A percentile compares a stretch with the other conserved stretches of the same genome.
Conservation (phyloP, 225 moss, liverwort and hornwort genomes). For the Bryoerythrophyllum caledonicum region DNA sequence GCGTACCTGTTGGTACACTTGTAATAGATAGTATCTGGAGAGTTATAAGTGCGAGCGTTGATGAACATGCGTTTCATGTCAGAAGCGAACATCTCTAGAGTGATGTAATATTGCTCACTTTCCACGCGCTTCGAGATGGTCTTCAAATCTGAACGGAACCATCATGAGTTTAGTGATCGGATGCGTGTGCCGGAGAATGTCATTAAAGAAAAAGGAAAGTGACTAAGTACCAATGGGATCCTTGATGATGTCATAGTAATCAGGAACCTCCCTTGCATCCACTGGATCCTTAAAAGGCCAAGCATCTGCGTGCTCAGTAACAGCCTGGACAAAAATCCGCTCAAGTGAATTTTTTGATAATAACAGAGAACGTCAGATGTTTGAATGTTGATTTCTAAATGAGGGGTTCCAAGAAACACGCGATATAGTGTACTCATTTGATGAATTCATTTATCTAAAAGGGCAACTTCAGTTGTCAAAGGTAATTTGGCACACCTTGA, state of each 20-base stretch:
- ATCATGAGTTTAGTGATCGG: slow-evolving; percentile 4
- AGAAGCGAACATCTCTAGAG: slow-evolving; percentile 95
- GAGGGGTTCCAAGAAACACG: background rate
- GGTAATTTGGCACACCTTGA: slow-evolving; percentile 61
- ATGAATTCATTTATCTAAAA: background rate
- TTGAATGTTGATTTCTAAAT: slow-evolving; percentile 13
- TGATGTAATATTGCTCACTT: slow-evolving; percentile 87
- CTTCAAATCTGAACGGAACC: slow-evolving; percentile 70
- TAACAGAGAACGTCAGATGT: background rate
- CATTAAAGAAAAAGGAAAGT: background rate
- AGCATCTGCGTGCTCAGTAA: slow-evolving; percentile 85
- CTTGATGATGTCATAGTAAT: slow-evolving; percentile 97
- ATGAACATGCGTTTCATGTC: slow-evolving; percentile 96
- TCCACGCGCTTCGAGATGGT: slow-evolving; percentile 89
- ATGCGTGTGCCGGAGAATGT: background rate
- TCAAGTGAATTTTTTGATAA: background rate
- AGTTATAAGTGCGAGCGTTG: slow-evolving; percentile 95
- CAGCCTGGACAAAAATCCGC: slow-evolving; percentile 46
- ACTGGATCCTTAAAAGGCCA: slow-evolving; percentile 99
- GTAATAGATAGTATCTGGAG: slow-evolving; percentile 94
- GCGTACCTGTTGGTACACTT: slow-evolving; percentile 88
- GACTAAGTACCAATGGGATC: slow-evolving; percentile 79
- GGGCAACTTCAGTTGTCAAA: background rate
- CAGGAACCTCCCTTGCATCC: slow-evolving; percentile 95
- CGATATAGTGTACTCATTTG: background rate